Evolutionary conservation across 2,329 filamentous ascomycete species (phyloP).

Genomic region (Triangularia verruculosa): DNA sequence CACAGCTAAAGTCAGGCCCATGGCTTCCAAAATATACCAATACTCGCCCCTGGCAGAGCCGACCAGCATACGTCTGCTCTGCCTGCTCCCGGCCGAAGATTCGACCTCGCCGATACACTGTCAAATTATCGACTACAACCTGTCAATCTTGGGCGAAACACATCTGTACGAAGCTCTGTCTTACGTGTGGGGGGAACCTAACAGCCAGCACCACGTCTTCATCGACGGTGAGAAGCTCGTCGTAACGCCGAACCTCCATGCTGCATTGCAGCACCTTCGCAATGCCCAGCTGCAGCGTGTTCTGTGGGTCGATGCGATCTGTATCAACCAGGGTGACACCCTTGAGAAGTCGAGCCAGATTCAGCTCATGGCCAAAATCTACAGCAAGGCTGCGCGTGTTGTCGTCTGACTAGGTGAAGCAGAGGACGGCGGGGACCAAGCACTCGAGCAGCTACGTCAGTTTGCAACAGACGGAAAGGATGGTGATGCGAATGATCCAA

Average conservation of each 20-base stretch:
- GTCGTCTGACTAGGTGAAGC: conserved; percentile 9
- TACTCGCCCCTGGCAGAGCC: neutral
- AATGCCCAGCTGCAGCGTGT: neutral
- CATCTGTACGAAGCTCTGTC: neutral
- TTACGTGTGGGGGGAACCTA: neutral
- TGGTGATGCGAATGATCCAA: neutral
- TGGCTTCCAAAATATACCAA: neutral
- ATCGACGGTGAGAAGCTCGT: neutral
- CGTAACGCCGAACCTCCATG: neutral
- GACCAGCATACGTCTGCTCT: neutral
- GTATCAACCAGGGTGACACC: conserved; percentile 7
- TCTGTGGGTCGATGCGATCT: conserved; percentile 12
- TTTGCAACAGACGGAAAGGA: neutral
- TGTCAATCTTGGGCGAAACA: neutral
- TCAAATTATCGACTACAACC: neutral
- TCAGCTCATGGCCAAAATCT: conserved; percentile 7
- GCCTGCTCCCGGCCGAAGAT: neutral
- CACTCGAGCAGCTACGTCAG: neutral
- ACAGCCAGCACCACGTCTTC: neutral
- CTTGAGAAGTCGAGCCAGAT: conserved; percentile 4
- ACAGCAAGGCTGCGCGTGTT: conserved; percentile 1
- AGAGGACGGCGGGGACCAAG: neutral
- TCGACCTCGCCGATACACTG: neutral
- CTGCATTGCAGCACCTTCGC: neutral
- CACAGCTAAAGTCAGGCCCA: neutral